Evolutionary conservation across 306 rosid species (phyloP), one percentile per base, ranked within the genome.

Genomic region (Mimosa pudica): DNA sequence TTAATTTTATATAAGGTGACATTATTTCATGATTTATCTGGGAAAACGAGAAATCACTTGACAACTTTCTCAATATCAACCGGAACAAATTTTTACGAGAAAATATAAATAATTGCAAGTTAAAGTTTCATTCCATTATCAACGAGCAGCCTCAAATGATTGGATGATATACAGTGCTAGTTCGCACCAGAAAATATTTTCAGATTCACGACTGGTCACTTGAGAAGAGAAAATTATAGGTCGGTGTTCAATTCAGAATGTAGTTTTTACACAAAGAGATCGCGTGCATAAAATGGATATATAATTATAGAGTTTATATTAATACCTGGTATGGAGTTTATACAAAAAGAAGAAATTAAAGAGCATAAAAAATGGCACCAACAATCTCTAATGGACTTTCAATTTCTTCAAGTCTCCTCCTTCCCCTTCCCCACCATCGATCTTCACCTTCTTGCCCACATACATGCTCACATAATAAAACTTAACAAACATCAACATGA

Each of bases 381-480:
- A 10, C 16, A 48, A 36, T 30, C 33, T 49, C 69, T 64, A 80
- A 70, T 47, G 71, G 73, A 45, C 20, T 77, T 86, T 86, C 16
- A 49, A 60, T 77, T 73, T 82, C 1, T 38, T 33, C 13, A n/a
- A 9, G 54, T 65, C 35, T 64, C 41, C 44, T 42, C 63, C 71
- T 35, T 33, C 47, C 45, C 38, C 61, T 3, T 74, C 45, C 3
- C 42, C 42, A 38, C 42, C 42, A 38, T 32, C 14, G 68, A n/a
- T 16, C 72, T 67, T 82, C 57, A 16, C 61, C 74, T 44, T 44
- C 51, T 77, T 84, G 24, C 60, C 84, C 55, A 85, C 33, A 64
- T 90, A 79, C 77, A 79, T 85, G 70, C 86, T 86, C 18, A 89
- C 79, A 45, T 89, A 88, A 55, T 89, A 88, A 55, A 94, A 94